phyloP scores from a whole-genome alignment of 257 asterid genomes.

The Voacanga thouarsii region DNA sequence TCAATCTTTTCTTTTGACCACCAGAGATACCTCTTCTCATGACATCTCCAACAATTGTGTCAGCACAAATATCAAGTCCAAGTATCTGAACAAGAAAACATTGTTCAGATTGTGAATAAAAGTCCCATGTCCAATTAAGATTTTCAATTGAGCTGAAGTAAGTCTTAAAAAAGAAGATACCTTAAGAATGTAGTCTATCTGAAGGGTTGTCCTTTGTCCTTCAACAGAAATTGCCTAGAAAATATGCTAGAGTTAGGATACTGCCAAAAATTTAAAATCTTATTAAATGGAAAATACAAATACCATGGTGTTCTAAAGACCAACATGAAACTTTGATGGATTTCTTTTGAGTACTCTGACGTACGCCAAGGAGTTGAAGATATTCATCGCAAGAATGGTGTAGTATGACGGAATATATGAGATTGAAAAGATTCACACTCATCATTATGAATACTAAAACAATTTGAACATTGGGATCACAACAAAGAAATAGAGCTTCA shows the following conservation, averaged over 20 bases:
- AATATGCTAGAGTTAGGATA: conserved; percentile 10
- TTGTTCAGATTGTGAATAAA: background rate
- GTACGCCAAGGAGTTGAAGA: background rate
- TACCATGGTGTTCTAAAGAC: background rate
- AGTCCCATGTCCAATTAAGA: background rate
- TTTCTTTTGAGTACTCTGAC: background rate
- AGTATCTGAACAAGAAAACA: conserved; percentile 27
- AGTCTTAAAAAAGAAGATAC: conserved; percentile 22
- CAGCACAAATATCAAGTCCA: conserved; percentile 52
- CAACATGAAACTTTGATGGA: background rate
- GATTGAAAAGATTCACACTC: background rate
- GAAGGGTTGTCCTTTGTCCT: conserved; percentile 50
- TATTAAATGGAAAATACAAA: background rate
- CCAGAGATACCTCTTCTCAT: conserved; percentile 55
- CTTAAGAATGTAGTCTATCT: conserved; percentile 51
- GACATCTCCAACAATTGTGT: conserved; percentile 41
- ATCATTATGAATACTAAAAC: background rate
- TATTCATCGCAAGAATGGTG: background rate
- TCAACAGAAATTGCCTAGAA: conserved; percentile 46
- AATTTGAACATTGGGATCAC: background rate
- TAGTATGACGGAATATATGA: background rate
- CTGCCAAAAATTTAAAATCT: background rate
- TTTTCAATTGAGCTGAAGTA: background rate
- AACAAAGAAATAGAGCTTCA: background rate
- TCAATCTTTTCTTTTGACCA: conserved; percentile 56